Base-by-base conservation (phyloP, 2,329 filamentous ascomycete genomes). In the Aspergillus sp. region DNA sequence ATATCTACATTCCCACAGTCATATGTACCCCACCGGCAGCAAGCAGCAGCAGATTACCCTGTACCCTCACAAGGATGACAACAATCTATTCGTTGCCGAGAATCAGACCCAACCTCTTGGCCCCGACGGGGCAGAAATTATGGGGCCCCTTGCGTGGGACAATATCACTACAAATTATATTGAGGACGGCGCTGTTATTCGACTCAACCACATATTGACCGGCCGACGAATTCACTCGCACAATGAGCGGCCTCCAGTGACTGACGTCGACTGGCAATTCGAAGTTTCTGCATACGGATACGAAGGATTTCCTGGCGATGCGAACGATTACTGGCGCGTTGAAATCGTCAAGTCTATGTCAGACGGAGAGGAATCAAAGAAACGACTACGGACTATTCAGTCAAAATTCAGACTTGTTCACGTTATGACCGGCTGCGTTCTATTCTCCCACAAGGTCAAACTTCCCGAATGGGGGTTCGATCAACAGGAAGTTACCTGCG, bases 401-500 rank as follows among this genome's bases (percentile, higher is more conserved):
- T 92, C 92, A 68, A 98, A 98, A 79, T 99, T 99, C 81, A 90
- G 87, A 71, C 88, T 99, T 45, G 85, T 98, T 35, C 95, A 99
- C 72, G 79, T 96, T 73, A 98, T 99, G 95, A 96, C 92, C 62
- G 93, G 93, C 47, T 99, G 95, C 72, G 90, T 89, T 12, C 83
- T 99, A 23, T 99, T 99, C 82, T 98, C 93, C 0, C 95, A 99
- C 83, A 98, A 97, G 80, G 93, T 98, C 73, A 99, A 99, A 81
- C 87, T 99, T 58, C 95, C 95, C 3, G 92, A 96, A 3, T 99
- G 95, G 95, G 95, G 90, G 47, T 99, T 89, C 52, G 95, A 98
- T 75, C 95, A 99, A 75, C 95, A 99, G 75, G 95, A 99, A 77
- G 95, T 99, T n/a, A 98, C 93, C 19, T 99, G 95, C 72, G 95